Conservation (phyloP, 768 basidiomycete genomes). For the Roridomyces roridus region DNA sequence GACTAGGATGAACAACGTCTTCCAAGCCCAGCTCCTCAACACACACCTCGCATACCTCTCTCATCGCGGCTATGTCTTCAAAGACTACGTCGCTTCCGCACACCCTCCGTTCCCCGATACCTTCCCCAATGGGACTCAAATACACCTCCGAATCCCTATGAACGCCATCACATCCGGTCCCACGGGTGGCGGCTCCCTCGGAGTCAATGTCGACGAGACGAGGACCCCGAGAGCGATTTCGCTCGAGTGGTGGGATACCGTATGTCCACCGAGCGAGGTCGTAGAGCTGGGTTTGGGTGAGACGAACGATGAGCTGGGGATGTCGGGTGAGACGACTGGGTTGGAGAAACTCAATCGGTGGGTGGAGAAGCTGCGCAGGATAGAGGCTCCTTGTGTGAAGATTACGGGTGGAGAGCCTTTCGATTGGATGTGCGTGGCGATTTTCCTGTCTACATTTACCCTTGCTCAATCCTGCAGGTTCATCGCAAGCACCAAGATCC, state of each 20-base stretch:
- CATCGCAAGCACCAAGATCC: background rate
- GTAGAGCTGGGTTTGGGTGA: conserved; percentile 4
- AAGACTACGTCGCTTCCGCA: conserved; percentile 18
- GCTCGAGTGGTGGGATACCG: conserved; percentile 11
- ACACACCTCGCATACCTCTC: too few species aligned
- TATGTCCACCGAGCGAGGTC: background rate
- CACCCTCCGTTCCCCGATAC: too few species aligned
- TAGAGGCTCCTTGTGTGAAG: conserved; percentile 11
- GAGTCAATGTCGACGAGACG: background rate
- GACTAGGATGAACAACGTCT: too few species aligned
- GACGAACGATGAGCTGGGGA: background rate
- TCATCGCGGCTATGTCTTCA: conserved; percentile 22
- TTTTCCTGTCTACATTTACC: background rate
- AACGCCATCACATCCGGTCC: conserved; percentile 20
- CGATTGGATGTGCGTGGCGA: conserved; percentile 7
- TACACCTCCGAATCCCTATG: conserved; percentile 22
- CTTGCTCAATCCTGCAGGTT: background rate
- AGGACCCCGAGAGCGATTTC: conserved; percentile 4
- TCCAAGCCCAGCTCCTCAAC: too few species aligned
- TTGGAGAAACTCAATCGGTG: conserved; percentile 8
- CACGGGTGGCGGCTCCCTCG: conserved; percentile 18
- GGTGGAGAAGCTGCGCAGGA: conserved; percentile 12
- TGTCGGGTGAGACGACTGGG: background rate
- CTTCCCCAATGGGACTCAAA: conserved; percentile 11
- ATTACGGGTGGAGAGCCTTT: conserved; percentile 14